These are phyloP conservation scores for Pichia exigua DNA, from an alignment of 805 yeast genomes.

Conservation along the genomic window DNA sequence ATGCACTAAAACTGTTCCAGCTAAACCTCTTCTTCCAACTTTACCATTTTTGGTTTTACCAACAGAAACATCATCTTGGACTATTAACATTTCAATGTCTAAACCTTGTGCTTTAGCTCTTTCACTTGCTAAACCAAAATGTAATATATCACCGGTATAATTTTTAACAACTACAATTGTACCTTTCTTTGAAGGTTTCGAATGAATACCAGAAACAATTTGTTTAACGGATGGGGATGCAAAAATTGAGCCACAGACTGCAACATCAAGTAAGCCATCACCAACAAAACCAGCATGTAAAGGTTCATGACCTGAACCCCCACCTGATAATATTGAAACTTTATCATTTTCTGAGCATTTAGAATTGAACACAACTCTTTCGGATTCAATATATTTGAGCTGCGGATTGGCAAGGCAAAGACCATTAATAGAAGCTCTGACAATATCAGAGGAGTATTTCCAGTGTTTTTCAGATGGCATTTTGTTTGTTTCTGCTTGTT, in stretches of 20 bases:
- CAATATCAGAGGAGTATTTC: constrained; percentile 9
- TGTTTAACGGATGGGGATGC: constrained; percentile 89
- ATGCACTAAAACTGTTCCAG: constrained; percentile 85
- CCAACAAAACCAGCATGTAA: constrained; percentile 91
- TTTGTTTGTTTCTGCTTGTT: neutral
- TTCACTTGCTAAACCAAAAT: constrained; percentile 88
- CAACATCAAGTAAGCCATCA: constrained; percentile 71
- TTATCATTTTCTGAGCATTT: constrained; percentile 34
- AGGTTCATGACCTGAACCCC: constrained; percentile 96
- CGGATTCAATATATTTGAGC: constrained; percentile 44
- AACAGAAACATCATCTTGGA: constrained; percentile 91
- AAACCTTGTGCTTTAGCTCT: constrained; percentile 74
- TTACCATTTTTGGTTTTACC: constrained; percentile 83
- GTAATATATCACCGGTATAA: constrained; percentile 90
- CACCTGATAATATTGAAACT: constrained; percentile 77
- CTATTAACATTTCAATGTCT: constrained; percentile 63
- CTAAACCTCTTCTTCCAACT: constrained; percentile 92
- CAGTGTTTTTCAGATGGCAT: constrained; percentile 12
- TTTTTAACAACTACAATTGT: constrained; percentile 78
- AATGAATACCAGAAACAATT: constrained; percentile 61
- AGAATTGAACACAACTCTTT: constrained; percentile 43
- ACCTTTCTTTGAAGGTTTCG: constrained; percentile 49
- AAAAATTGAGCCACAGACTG: constrained; percentile 85
- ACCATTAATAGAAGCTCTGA: constrained; percentile 8
- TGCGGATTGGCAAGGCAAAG: constrained; percentile 39